Conservation (phyloP, 2,329 filamentous ascomycete genomes). For the Sclerotinia nivalis region DNA sequence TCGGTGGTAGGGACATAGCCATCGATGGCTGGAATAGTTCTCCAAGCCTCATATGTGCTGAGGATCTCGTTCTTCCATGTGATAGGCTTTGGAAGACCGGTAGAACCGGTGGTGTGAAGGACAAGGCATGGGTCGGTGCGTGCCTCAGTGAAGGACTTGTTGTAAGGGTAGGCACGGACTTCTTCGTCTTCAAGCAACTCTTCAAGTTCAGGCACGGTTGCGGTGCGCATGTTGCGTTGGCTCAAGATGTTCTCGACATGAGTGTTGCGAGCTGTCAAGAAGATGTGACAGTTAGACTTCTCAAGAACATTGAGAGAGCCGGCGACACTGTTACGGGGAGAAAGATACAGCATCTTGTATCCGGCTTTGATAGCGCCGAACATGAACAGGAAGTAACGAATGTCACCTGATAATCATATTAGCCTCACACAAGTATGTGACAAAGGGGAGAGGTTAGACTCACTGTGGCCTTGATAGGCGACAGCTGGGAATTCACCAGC, state of each 20-base stretch:
- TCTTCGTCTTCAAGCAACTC: slow-evolving; percentile 37
- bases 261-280: slow-evolving; percentile 24
- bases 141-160: slow-evolving; percentile 42
- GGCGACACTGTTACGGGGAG: slow-evolving; percentile 43
- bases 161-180: slow-evolving; percentile 37
- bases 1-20: slow-evolving; percentile 75
- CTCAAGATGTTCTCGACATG: slow-evolving; percentile 27
- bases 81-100: slow-evolving; percentile 48
- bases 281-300: slow-evolving; percentile 38
- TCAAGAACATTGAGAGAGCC: slow-evolving; percentile 43
- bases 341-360: slow-evolving; percentile 43
- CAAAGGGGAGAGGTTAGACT: background rate
- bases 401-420: slow-evolving; percentile 28
- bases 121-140: slow-evolving; percentile 44
- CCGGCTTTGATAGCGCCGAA: slow-evolving; percentile 42
- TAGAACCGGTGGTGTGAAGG: slow-evolving; percentile 48
- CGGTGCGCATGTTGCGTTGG: slow-evolving; percentile 23
- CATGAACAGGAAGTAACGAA: slow-evolving; percentile 29
- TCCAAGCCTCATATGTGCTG: slow-evolving; percentile 34
- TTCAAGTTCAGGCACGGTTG: slow-evolving; percentile 37
- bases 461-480: slow-evolving; percentile 25
- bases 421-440: background rate
- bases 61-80: slow-evolving; percentile 28
- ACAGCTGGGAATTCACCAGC: slow-evolving; percentile 23
- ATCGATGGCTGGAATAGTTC: slow-evolving; percentile 28